Conservation (phyloP, 352 stramenopile species). For the Pythium periplocum region DNA sequence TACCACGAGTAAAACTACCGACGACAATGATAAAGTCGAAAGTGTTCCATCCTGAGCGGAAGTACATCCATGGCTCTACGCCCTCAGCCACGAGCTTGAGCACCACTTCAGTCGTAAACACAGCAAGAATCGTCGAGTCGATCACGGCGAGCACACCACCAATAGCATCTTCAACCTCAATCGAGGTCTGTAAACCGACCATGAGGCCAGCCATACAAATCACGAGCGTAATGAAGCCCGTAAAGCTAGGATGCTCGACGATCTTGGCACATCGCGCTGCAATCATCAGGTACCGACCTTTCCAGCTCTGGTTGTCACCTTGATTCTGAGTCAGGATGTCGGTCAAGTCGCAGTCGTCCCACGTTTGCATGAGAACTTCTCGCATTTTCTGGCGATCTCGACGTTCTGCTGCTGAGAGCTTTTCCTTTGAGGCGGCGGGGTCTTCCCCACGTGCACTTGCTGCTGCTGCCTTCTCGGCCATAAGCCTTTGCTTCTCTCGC, state of each 20-base stretch:
- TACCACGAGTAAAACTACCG: conserved; percentile 56
- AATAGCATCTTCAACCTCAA: conserved; percentile 38
- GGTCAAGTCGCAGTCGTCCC: conserved; percentile 68
- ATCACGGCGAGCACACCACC: conserved; percentile 37
- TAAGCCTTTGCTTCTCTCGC: conserved; percentile 33
- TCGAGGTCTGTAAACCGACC: conserved; percentile 77
- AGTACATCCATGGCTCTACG: conserved; percentile 74
- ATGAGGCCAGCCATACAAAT: conserved; percentile 71
- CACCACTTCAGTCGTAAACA: conserved; percentile 74
- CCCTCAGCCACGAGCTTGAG: conserved; percentile 78
- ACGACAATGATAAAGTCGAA: conserved; percentile 87
- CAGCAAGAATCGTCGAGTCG: conserved; percentile 60
- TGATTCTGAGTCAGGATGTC: conserved; percentile 50
- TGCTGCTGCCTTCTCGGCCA: conserved; percentile 1
- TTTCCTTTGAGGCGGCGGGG: conserved; percentile 23
- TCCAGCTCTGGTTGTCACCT: conserved; percentile 37
- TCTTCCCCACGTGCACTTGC: neutral
- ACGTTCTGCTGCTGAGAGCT: conserved; percentile 43
- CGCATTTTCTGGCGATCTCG: conserved; percentile 70
- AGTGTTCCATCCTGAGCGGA: conserved; percentile 68
- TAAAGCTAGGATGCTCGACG: conserved; percentile 52
- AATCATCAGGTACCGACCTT: conserved; percentile 48
- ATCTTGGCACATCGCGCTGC: conserved; percentile 35
- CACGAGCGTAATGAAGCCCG: conserved; percentile 68
- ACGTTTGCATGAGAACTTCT: conserved; percentile 66